Evolutionary conservation across 2,329 filamentous ascomycete genomes (phyloP), one percentile per base, ranked within the genome.

Genomic region (Nemania sp.): DNA sequence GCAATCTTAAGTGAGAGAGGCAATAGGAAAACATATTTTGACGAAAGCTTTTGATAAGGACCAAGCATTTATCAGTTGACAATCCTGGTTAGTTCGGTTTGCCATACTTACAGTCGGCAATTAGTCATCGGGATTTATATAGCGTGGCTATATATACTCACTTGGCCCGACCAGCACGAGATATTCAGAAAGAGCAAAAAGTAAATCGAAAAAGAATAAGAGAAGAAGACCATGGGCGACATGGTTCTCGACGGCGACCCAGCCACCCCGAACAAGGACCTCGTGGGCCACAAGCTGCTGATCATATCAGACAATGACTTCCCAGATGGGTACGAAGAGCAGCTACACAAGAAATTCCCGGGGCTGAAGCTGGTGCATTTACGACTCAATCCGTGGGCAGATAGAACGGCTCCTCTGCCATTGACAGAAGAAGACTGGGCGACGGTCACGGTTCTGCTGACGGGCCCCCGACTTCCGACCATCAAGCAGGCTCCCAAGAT

Each of bases 221-320:
- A 19, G 12, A 30, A 44, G 49, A 15, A 46, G 28, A 31, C 20
- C 31, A 61, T 61, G 56, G 52, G 50, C n/a, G 34, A 59, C 31
- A 37, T 56, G 6, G 15, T 49, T 11, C 49, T 47, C 4, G 31
- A 20, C 23, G 20, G 19, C 23, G 15, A 28, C 33, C 37, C 26
- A 43, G 47, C 19, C 28, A 39, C 19, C 5, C 23, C 34, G n/a
- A 60, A 61, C 36, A 52, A 30, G 46, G 73, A 73, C 30, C 70
- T 80, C 40, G 69, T 68, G 41, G 77, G 76, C 37, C 78, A 81
- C 66, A 77, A 77, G 57, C 73, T 81, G 22, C 59, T 81, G 20
- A 62, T 80, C 45, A 57, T 79, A 6, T 59, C 69, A 3, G 70
- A 71, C 0, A 65, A 60, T 43, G 59, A 64, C 2, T 66, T 70